phyloP scores from a whole-genome alignment of 2,329 filamentous ascomycete species.

The Rutstroemia sp. region DNA sequence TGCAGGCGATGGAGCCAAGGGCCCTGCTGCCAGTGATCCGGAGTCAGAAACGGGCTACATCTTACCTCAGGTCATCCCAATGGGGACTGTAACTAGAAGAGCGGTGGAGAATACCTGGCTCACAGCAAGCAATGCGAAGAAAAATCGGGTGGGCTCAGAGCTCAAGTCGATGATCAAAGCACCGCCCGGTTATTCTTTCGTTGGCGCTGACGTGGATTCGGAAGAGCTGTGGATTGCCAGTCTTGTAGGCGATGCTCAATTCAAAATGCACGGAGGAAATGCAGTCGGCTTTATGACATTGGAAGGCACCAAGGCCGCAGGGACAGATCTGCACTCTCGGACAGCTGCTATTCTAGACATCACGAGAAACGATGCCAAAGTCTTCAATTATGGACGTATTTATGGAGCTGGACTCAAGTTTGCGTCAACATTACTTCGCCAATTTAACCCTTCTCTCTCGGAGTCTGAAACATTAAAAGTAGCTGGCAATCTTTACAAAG shows the following conservation, averaged over 20 bases:
- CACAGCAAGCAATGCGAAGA: slow-evolving; percentile 94
- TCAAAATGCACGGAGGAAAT: slow-evolving; percentile 91
- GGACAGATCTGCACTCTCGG: slow-evolving; percentile 89
- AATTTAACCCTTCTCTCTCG: slow-evolving; percentile 82
- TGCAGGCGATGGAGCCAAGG: slow-evolving; percentile 48
- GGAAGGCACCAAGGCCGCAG: slow-evolving; percentile 88
- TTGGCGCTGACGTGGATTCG: slow-evolving; percentile 95
- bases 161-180: slow-evolving; percentile 95
- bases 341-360: slow-evolving; percentile 91
- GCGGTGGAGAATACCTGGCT: slow-evolving; percentile 98
- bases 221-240: slow-evolving; percentile 98
- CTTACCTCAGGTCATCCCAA: slow-evolving; percentile 89
- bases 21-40: slow-evolving; percentile 12
- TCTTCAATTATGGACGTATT: slow-evolving; percentile 98
- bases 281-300: slow-evolving; percentile 99
- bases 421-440: slow-evolving; percentile 77
- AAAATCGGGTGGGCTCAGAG: slow-evolving; percentile 91
- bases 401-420: slow-evolving; percentile 97
- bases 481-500: slow-evolving; percentile 74
- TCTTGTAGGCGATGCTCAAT: slow-evolving; percentile 87
- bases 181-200: slow-evolving; percentile 83
- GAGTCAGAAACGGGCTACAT: slow-evolving; percentile 62
- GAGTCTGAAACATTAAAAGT: slow-evolving; percentile 71
- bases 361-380: slow-evolving; percentile 88
- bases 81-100: slow-evolving; percentile 93